phyloP scores from a whole-genome alignment of 2,329 filamentous ascomycete species.

The Clonostachys rosea region DNA sequence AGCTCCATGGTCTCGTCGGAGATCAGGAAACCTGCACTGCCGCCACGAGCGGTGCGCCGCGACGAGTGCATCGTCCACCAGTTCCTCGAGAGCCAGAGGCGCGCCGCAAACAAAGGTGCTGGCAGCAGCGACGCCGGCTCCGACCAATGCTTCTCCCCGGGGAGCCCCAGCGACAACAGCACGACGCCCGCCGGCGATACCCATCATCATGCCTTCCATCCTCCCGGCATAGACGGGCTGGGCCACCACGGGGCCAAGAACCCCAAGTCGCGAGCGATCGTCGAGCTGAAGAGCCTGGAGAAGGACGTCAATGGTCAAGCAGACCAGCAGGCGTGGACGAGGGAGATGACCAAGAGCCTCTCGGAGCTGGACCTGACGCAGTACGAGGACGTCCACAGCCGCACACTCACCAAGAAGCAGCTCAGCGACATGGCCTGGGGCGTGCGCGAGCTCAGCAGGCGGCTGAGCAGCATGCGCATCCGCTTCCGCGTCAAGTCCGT shows the following conservation, averaged over 20 bases:
- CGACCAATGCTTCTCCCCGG: conserved; percentile 15
- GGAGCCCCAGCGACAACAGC: not conserved
- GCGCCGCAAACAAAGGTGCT: conserved; percentile 12
- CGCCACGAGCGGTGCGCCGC: conserved; percentile 16
- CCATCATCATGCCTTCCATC: not conserved
- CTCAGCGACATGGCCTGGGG: conserved; percentile 96
- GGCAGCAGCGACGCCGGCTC: conserved; percentile 13
- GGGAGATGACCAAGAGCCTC: conserved; percentile 35
- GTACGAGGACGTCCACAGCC: conserved; percentile 42
- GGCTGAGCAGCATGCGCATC: conserved; percentile 76
- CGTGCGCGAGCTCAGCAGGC: conserved; percentile 83
- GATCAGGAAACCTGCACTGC: conserved; percentile 22
- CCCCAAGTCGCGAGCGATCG: conserved; percentile 18
- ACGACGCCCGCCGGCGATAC: too few species aligned
- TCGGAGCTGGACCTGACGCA: conserved; percentile 31
- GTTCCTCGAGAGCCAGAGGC: conserved; percentile 53
- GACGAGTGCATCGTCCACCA: conserved; percentile 63
- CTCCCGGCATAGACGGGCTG: conserved; percentile 3
- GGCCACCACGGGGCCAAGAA: conserved; percentile 7
- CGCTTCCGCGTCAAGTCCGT: conserved; percentile 78
- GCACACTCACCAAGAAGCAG: conserved; percentile 92
- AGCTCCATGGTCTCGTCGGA: conserved; percentile 57
- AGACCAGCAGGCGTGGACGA: conserved; percentile 53
- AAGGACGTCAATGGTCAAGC: conserved; percentile 41
- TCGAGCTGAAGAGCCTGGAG: conserved; percentile 34